Percentiles rank a stretch among this genome's conserved stretches.
These are phyloP conservation scores for Tylopilus felleus DNA, from an alignment of 768 basidiomycete species.

Conservation along the genomic window DNA sequence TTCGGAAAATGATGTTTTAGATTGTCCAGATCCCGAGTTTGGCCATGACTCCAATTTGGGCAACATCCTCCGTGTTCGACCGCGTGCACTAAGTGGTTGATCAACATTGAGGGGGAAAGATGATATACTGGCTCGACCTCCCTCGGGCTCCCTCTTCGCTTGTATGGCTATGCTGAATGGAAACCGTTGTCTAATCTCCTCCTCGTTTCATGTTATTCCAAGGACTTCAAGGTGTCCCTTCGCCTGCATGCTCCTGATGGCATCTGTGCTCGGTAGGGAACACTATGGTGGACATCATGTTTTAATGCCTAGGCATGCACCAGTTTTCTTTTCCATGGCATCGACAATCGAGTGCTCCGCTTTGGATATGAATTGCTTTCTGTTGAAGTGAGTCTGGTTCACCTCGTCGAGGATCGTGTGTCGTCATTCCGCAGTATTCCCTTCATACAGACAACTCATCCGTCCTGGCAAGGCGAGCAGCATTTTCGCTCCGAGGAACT, in stretches of 20 bases:
- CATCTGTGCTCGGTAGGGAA: neutral
- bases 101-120: neutral
- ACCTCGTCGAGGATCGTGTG: neutral
- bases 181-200: neutral
- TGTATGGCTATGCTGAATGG: neutral
- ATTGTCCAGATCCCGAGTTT: neutral
- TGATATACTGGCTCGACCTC: neutral
- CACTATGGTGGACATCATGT: neutral
- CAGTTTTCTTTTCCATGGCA: neutral
- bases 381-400: neutral
- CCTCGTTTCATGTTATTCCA: neutral
- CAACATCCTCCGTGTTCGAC: neutral
- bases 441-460: neutral
- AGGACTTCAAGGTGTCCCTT: neutral
- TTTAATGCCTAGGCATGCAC: too few relatives aligned
- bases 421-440: neutral
- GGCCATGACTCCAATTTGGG: constrained; percentile 1
- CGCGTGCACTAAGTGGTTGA: neutral
- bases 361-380: neutral
- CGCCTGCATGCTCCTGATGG: neutral
- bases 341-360: neutral
- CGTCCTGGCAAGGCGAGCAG: neutral
- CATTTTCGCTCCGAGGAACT: neutral
- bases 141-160: too few relatives aligned
- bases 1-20: neutral